Conservation (phyloP, 1,139 yeast genomes). For the Diutina siamensis region DNA sequence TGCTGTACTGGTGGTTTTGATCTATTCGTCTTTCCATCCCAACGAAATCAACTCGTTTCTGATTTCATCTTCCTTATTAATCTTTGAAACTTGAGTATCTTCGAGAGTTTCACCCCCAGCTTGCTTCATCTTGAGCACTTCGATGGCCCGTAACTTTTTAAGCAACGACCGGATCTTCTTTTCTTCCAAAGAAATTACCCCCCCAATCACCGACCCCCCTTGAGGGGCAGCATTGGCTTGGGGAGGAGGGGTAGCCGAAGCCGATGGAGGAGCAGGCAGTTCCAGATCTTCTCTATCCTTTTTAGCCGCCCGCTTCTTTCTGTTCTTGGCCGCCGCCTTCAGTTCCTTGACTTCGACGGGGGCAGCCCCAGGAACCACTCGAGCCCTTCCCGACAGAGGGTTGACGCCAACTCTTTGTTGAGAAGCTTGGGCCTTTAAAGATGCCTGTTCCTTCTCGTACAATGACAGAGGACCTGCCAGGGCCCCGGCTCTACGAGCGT, state of each 20-base stretch:
- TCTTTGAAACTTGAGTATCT: conserved; percentile 86
- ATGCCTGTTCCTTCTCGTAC: conserved; percentile 42
- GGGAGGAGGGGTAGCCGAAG: background rate
- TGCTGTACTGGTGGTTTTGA: too few species aligned
- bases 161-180: conserved; percentile 83
- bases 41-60: conserved; percentile 58
- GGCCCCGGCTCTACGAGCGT: conserved; percentile 51
- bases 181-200: conserved; percentile 65
- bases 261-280: background rate
- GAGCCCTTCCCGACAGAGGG: background rate
- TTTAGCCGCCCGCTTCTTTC: conserved; percentile 69
- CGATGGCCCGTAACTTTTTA: conserved; percentile 91
- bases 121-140: conserved; percentile 75
- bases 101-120: conserved; percentile 78
- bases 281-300: conserved; percentile 18
- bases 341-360: conserved; percentile 35
- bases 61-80: conserved; percentile 73
- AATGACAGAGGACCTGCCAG: conserved; percentile 35
- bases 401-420: conserved; percentile 6
- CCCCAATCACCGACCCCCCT: conserved; percentile 37
- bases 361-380: conserved; percentile 31
- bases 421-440: conserved; percentile 12
- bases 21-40: conserved; percentile 45
- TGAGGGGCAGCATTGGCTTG: background rate
- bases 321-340: conserved; percentile 61